Conservation (phyloP, 2,329 filamentous ascomycete species). For the Macrophomina tecta region DNA sequence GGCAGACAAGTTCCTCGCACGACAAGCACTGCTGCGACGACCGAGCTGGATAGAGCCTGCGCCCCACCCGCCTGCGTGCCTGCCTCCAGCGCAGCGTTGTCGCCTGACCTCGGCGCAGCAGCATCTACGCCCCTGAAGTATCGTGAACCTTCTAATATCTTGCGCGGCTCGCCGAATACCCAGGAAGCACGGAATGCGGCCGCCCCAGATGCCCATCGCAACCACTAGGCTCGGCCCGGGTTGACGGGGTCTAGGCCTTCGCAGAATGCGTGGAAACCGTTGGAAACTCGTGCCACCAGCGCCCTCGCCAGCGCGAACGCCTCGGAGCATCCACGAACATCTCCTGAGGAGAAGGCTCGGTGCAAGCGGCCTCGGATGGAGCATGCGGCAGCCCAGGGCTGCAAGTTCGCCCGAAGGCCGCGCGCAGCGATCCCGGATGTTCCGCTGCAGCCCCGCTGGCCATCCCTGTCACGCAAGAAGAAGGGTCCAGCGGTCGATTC, state of each 20-base stretch:
- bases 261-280: slow-evolving; percentile 1
- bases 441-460: slow-evolving; percentile 11
- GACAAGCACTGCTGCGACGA: slow-evolving; percentile 13
- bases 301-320: slow-evolving; percentile 8
- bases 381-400: neutral
- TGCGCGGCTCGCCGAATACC: neutral
- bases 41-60: neutral
- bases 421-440: slow-evolving; percentile 10
- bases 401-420: neutral
- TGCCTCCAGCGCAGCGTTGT: slow-evolving; percentile 1
- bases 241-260: slow-evolving; percentile 12
- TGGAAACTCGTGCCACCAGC: slow-evolving; percentile 13
- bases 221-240: slow-evolving; percentile 13
- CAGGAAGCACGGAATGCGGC: neutral
- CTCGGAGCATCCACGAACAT: slow-evolving; percentile 12
- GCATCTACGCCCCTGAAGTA: slow-evolving; percentile 8
- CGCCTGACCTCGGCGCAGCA: slow-evolving; percentile 4
- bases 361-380: slow-evolving; percentile 7
- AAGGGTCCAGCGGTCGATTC: slow-evolving; percentile 7
- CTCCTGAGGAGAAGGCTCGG: slow-evolving; percentile 10
- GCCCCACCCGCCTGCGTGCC: slow-evolving; percentile 15
- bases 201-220: neutral
- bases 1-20: slow-evolving; percentile 11
- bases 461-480: neutral
- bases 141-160: slow-evolving; percentile 7